A percentile compares a stretch with the other conserved stretches of the same genome.
These are phyloP conservation scores for Cyclotella atomus DNA, from an alignment of 108 stramenopile species.

Conservation along the genomic window DNA sequence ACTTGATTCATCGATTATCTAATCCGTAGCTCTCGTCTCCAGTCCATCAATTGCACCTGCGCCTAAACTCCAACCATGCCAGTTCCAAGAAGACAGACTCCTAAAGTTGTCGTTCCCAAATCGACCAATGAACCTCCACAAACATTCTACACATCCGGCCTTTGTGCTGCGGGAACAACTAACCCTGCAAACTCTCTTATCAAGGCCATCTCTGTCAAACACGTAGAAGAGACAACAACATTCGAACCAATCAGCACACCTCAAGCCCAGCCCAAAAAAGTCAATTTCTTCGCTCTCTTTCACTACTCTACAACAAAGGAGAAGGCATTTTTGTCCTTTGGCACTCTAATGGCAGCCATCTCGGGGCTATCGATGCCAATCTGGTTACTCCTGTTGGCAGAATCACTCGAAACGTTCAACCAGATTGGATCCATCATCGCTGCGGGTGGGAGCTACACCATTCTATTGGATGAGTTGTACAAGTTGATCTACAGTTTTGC, in stretches of 20 bases:
- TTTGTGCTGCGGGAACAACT: constrained; percentile 29
- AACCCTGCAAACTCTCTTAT: constrained; percentile 14
- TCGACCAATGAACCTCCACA: not conserved
- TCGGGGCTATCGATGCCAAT: constrained; percentile 39
- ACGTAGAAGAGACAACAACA: not conserved
- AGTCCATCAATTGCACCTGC: no score
- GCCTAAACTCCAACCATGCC: not conserved
- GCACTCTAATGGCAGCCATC: constrained; percentile 31
- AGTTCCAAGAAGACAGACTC: no score
- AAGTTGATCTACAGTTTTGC: constrained; percentile 54
- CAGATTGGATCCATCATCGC: constrained; percentile 34
- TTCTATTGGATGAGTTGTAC: constrained; percentile 42
- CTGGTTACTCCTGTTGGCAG: constrained; percentile 30
- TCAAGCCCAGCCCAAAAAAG: not conserved
- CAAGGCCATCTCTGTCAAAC: constrained; percentile 10
- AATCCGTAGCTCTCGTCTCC: no score
- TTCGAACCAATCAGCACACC: not conserved
- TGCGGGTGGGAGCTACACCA: constrained; percentile 12
- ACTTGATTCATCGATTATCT: no score
- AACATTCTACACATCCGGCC: constrained; percentile 12
- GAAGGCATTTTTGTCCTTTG: constrained; percentile 11
- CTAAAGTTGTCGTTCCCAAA: not conserved
- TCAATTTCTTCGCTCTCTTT: constrained; percentile 32
- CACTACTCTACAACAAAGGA: constrained; percentile 36
- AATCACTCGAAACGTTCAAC: constrained; percentile 33